Base-by-base conservation (phyloP, 768 basidiomycete genomes). In the Suillus weaverae region DNA sequence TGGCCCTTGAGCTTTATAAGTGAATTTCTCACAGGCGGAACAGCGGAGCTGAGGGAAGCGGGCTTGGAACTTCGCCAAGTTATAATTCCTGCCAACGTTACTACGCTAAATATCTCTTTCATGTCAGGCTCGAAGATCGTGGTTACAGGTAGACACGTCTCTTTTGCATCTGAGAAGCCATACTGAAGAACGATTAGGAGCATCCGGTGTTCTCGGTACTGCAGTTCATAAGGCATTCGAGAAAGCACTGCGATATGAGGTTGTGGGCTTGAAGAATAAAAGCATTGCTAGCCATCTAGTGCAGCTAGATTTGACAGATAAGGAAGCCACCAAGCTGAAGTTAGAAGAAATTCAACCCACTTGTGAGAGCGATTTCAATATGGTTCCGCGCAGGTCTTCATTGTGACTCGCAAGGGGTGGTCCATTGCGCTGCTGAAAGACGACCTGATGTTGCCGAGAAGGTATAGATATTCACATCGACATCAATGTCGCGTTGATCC, bases 351-450 rank as follows among this genome's bases (percentile, higher is more conserved):
- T 86, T 74, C 83, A 83, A 63, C 92, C 94, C 0, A 78, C 89
- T 62, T 93, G 93, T 94, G 76, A 71, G 89, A 81, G 56, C 48
- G 46, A 26, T 61, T 38, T 30, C 22, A 11, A 18, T 38, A n/a
- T 38, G 20, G 14, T n/a, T n/a, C n/a, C 39, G 26, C 57, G 62
- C 43, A 43, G 56, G 60, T 30, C 33, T n/a, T 50, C 38, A 62
- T 64, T 59, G 48, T 26, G 20, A 55, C 41, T 63, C 30, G 63
- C 60, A 72, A 91, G 89, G 90, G 88, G 87, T 98, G 44, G 88
- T 99, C 18, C 97, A 99, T 72, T 97, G 95, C 71, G 97, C 97
- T 16, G 97, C 97, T 2, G 96, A 99, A 78, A 80, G 97, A 66
- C 81, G 95, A 51, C 95, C 96, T 5, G 95, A 98, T 72, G 91